Base-by-base conservation (phyloP, 495 filamentous ascomycete genomes). In the Tetracladium marchalianum region DNA sequence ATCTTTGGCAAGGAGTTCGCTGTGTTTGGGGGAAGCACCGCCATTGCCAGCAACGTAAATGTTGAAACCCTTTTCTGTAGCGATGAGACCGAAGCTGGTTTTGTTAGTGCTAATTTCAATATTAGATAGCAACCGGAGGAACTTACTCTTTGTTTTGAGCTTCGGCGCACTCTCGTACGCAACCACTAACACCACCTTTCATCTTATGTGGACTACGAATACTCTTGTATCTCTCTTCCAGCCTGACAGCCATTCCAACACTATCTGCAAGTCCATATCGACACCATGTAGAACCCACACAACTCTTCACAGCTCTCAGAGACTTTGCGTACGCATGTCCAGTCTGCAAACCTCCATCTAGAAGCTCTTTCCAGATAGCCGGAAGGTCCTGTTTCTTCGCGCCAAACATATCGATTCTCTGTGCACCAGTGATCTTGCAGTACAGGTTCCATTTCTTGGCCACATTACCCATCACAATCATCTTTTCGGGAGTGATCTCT, bases 261-360 rank as follows among this genome's bases (percentile, higher is more conserved):
- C 85, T 92, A 66, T 97, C 90, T 34, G 87, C 87, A 47, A 95
- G 81, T 49, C 90, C 90, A 53, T 86, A 97, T 5, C 90, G 73
- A 56, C 90, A 97, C 90, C 90, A 97, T 1, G 87, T 93, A 1
- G 85, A 92, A 22, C 90, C 90, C 3, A 97, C 90, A 56, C 90
- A 97, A 54, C 83, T 86, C 76, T 95, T 97, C 53, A 97, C 84
- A 8, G 90, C 94, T 37, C 90, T 75, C 44, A 97, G 67, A 16
- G 85, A 83, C 66, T 97, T 97, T 22, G 87, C 90, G 59, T 97
- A 97, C 1, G 88, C 90, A 59, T 97, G 88, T 0, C 90, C 90
- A 60, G 81, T 87, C 63, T 97, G 90, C 84, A 95, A 85, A n/a
- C 90, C 90, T 7, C 80, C 90, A 50, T 87, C 78, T 18, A 95